These are phyloP conservation scores for Venturia effusa DNA, from an alignment of 2,329 filamentous ascomycete genomes.

Conservation along the genomic window DNA sequence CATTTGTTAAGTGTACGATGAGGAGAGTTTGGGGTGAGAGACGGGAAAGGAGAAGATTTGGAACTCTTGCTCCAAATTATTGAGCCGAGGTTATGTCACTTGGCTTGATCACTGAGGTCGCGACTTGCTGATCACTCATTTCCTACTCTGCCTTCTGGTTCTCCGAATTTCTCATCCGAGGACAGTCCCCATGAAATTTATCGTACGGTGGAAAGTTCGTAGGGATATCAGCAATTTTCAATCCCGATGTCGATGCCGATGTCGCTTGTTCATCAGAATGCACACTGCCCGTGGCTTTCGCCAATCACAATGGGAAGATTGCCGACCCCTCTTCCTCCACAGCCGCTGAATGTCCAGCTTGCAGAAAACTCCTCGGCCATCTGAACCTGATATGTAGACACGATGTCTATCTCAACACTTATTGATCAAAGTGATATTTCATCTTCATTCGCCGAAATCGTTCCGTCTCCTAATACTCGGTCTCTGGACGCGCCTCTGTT, in stretches of 20 bases:
- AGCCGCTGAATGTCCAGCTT: background rate
- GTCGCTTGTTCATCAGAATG: background rate
- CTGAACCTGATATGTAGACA: background rate
- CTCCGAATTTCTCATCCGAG: no score
- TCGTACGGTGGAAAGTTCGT: no score
- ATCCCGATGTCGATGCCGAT: background rate
- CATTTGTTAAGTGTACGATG: no score
- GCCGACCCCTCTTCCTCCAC: background rate
- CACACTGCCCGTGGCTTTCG: background rate
- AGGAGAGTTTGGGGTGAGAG: no score
- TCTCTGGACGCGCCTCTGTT: background rate
- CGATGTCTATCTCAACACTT: background rate
- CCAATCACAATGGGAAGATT: background rate
- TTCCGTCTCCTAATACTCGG: background rate
- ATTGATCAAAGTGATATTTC: background rate
- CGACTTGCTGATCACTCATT: no score
- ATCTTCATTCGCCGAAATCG: background rate
- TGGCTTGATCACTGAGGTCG: no score
- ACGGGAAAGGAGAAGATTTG: no score
- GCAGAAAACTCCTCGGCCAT: conserved; percentile 1
- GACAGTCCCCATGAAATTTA: no score
- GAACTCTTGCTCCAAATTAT: no score
- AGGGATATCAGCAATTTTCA: no score
- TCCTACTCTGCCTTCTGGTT: no score
- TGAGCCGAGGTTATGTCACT: no score